These are phyloP conservation scores for Flammula alnicola DNA, from an alignment of 1,284 basidiomycete genomes.

Conservation along the genomic window DNA sequence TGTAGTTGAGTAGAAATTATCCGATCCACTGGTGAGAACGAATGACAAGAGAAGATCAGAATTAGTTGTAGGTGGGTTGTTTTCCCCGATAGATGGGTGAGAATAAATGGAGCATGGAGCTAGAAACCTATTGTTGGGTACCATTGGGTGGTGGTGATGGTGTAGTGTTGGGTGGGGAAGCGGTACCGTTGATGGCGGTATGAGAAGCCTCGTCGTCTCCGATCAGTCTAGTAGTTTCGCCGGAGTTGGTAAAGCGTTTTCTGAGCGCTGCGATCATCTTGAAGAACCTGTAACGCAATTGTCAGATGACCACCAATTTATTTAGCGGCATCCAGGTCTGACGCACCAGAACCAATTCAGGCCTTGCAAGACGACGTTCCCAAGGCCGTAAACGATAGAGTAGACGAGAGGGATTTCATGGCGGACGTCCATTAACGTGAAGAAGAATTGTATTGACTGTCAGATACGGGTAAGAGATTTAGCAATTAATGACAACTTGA, in stretches of 20 bases:
- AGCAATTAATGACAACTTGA: neutral
- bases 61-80: too few species aligned
- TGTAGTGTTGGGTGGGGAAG: too few species aligned
- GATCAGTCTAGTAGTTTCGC: constrained; percentile 8
- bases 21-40: too few species aligned
- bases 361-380: constrained; percentile 64
- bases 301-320: neutral
- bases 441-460: constrained; percentile 67
- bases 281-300: constrained; percentile 51
- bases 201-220: neutral
- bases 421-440: constrained; percentile 53
- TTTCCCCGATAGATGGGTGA: too few species aligned
- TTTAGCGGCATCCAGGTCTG: neutral
- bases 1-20: too few species aligned
- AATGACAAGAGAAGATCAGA: too few species aligned
- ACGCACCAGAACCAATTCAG: constrained; percentile 77
- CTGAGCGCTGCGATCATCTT: constrained; percentile 68
- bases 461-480: too few species aligned
- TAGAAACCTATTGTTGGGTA: too few species aligned
- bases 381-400: constrained; percentile 52
- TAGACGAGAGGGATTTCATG: constrained; percentile 52
- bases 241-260: constrained; percentile 49
- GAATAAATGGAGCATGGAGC: too few species aligned
- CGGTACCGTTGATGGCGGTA: too few species aligned
- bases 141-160: too few species aligned